Base-by-base conservation (phyloP, 2,329 filamentous ascomycete species). In the Botrytis galanthina region DNA sequence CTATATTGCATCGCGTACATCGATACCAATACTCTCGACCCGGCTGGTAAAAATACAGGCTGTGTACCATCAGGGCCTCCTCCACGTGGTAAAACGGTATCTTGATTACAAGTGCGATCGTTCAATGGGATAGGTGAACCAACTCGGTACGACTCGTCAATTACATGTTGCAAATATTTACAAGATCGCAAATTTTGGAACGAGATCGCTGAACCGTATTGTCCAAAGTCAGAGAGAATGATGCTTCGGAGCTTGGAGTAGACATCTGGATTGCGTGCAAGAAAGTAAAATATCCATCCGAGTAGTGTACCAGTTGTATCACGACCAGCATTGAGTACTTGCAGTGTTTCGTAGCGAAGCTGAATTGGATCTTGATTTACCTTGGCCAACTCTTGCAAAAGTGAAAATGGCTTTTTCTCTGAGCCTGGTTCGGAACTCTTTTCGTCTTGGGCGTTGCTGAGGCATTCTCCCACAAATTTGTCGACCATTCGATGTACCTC, bases 71-170 rank as follows among this genome's bases (percentile, higher is more conserved):
- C 79, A 1, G 75, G 75, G 3, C 82, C 82, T 39, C 82, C 82
- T n/a, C 81, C 82, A 1, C 73, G 26, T 1, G 82, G 82, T 3
- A 83, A 75, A 2, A 77, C 77, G 1, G 80, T 81, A 68, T 89
- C 87, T 61, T 81, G 80, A 14, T 82, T 79, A 4, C 87, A 86
- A 32, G 80, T 77, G 61, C 88, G 85, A 16, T 81, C 81, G 78
- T 90, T 90, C 82, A 79, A 20, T 84, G 87, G 51, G 86, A 86
- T n/a, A 84, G 86, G 75, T 85, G 84, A 14, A 84, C 78, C 44
- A 0, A 82, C 73, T 1, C 87, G 85, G 4, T 89, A 83, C 8
- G 85, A 83, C 79, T 79, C 77, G 35, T 77, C 63, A 18, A 79
- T 74, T 14, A 76, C 72, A 64, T 72, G 66, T 46, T 78, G 73